Base-by-base conservation (phyloP, 2,329 filamentous ascomycete species). In the Monascus ruber region DNA sequence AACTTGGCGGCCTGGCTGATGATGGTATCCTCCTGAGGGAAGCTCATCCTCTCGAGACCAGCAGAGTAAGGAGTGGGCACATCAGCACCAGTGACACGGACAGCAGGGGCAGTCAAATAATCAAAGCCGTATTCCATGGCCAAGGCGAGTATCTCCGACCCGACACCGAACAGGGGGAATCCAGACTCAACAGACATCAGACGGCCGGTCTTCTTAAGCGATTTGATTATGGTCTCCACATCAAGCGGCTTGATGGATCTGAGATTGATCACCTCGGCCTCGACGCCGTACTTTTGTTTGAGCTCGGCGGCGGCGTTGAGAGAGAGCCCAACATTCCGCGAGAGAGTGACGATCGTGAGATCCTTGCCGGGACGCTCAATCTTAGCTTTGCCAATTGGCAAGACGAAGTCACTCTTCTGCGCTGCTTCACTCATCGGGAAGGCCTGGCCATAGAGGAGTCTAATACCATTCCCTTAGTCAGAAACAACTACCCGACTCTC, bases 381-480 rank as follows among this genome's bases (percentile, higher is more conserved):
- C 80, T 98, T 98, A 68, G 91, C 91, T 76, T 98, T 98, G 65
- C 91, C 91, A 63, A 98, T 87, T 51, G 91, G 91, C 54, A 98
- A 69, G 54, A 98, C 89, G 56, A 96, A 98, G 70, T 98, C 91
- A 64, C 85, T 83, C 69, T 83, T 89, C 69, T 95, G 91, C 43
- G 87, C 88, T 45, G 85, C 89, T 69, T 91, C 89, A 59, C 87
- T 94, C 87, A 98, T 94, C 56, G 87, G 87, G 78, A 98, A 98
- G 36, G 76, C 70, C 65, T 93, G 82, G 63, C 89, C 89, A 73
- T 98, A 98, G 62, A 98, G 63, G 49, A 81, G 68, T 56, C 74
- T 83, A 33, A 36, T 43, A 44, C 65, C 47, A 63, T 55, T 37
- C 37, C 35, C 36, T 34, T 24, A 34, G 24, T 34, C n/a, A 34